Percentiles rank a stretch among this genome's conserved stretches.
These are phyloP conservation scores for Lenzites betulinus DNA, from an alignment of 768 basidiomycete species.

Conservation along the genomic window DNA sequence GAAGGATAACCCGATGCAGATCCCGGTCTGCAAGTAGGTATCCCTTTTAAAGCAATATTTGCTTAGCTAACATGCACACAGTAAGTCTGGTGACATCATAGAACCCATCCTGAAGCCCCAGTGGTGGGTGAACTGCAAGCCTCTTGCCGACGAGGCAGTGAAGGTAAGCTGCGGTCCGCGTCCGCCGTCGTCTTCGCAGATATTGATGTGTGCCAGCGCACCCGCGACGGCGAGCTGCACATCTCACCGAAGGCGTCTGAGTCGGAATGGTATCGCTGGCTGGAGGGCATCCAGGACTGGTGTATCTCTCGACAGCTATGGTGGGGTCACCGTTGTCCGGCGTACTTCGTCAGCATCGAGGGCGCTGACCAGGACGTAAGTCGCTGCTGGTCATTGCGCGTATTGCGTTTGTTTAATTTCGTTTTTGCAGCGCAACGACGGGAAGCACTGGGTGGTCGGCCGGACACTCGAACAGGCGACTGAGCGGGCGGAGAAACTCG, in stretches of 20 bases:
- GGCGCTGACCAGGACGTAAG: constrained; percentile 69
- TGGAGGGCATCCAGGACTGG: constrained; percentile 97
- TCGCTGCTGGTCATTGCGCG: background rate
- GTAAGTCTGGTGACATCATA: constrained; percentile 96
- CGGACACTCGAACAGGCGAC: constrained; percentile 76
- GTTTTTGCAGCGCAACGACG: constrained; percentile 56
- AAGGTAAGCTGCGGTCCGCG: constrained; percentile 49
- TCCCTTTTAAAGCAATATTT: background rate
- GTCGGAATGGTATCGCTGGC: constrained; percentile 94
- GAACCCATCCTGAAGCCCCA: constrained; percentile 96
- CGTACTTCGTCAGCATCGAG: constrained; percentile 87
- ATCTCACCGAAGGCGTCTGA: constrained; percentile 87
- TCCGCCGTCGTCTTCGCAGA: background rate
- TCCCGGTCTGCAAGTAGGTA: constrained; percentile 68
- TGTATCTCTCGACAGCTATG: constrained; percentile 98
- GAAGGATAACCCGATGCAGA: constrained; percentile 97
- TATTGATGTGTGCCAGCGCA: constrained; percentile 57
- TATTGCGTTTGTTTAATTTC: background rate
- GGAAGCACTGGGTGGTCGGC: constrained; percentile 90
- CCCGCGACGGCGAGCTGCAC: constrained; percentile 79
- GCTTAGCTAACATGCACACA: constrained; percentile 42
- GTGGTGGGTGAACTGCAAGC: constrained; percentile 97
- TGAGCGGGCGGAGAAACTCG: constrained; percentile 68
- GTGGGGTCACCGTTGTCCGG: constrained; percentile 98
- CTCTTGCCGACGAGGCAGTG: constrained; percentile 86